A percentile compares a stretch with the other conserved stretches of the same genome.
These are phyloP conservation scores for Hygrocybe coccinea DNA, from an alignment of 768 basidiomycete genomes.

Conservation along the genomic window DNA sequence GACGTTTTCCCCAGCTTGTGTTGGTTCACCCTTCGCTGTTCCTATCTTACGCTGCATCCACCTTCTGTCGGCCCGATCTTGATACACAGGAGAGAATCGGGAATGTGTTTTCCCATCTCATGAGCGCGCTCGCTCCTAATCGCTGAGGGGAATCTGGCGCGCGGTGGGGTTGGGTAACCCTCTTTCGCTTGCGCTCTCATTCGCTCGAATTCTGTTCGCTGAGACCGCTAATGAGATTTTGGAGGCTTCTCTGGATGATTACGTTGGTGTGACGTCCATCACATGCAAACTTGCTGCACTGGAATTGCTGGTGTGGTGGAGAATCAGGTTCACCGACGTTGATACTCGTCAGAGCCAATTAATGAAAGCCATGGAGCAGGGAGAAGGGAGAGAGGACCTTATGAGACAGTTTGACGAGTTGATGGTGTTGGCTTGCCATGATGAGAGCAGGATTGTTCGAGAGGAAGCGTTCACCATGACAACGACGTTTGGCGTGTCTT, in stretches of 20 bases:
- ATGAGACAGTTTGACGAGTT: conserved; percentile 12
- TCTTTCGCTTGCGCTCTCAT: conserved; percentile 14
- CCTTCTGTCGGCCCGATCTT: conserved; percentile 12
- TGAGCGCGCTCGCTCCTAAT: conserved; percentile 6
- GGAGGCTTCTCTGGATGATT: conserved; percentile 13
- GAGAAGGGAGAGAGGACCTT: conserved; percentile 14
- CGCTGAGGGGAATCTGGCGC: not conserved
- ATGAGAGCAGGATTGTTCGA: conserved; percentile 1
- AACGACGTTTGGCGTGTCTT: no score
- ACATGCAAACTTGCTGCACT: conserved; percentile 12
- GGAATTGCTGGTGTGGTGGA: conserved; percentile 15
- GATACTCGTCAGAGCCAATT: no score
- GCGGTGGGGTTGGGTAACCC: conserved; percentile 14
- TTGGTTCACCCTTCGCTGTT: conserved; percentile 14
- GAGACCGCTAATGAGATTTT: conserved; percentile 13
- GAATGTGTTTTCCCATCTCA: no score
- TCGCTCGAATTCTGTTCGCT: conserved; percentile 14
- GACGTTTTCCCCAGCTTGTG: conserved; percentile 12
- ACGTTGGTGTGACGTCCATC: conserved; percentile 7
- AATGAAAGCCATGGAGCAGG: conserved; percentile 9
- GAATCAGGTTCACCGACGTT: conserved; percentile 5
- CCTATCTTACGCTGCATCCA: conserved; percentile 13
- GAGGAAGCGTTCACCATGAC: not conserved
- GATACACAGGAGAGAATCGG: not conserved
- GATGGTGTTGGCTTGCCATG: conserved; percentile 9